Percentiles rank a stretch among this genome's conserved stretches.
phyloP scores from a whole-genome alignment of 2,329 filamentous ascomycete genomes.

The Cryphonectria nitschkei region DNA sequence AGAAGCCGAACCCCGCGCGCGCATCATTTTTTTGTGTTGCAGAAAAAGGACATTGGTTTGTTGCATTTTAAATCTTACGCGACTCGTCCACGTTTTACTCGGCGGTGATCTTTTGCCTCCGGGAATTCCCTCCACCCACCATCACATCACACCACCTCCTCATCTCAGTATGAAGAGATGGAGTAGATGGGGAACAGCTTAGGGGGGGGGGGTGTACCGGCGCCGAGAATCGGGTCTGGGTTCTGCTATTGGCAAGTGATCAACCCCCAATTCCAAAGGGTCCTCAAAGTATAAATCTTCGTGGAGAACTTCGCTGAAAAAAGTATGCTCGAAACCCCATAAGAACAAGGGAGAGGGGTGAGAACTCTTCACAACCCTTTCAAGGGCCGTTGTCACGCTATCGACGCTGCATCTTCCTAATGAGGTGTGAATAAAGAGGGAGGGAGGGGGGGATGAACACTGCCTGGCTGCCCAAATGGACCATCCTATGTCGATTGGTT shows the following conservation, averaged over 20 bases:
- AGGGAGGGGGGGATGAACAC: neutral
- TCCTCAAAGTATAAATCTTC: neutral
- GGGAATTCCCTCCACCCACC: conserved; percentile 3
- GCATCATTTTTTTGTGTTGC: neutral
- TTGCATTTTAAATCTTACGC: neutral
- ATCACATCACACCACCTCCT: neutral
- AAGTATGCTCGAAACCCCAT: neutral
- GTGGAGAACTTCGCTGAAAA: neutral
- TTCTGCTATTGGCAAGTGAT: neutral
- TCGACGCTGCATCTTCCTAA: neutral
- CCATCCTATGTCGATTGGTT: neutral
- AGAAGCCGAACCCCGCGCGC: neutral
- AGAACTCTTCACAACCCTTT: neutral
- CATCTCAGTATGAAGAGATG: neutral
- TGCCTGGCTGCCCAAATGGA: neutral
- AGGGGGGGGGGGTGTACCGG: neutral
- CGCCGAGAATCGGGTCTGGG: conserved; percentile 1
- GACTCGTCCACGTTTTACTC: neutral
- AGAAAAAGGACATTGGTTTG: neutral
- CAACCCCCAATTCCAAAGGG: neutral
- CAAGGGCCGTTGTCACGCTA: neutral
- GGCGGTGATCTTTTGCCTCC: neutral
- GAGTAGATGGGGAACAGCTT: no score
- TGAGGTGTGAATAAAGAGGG: neutral
- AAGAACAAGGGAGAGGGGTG: neutral